These are phyloP conservation scores for Venustampulla echinocandica DNA, from an alignment of 495 filamentous ascomycete genomes.

Conservation along the genomic window DNA sequence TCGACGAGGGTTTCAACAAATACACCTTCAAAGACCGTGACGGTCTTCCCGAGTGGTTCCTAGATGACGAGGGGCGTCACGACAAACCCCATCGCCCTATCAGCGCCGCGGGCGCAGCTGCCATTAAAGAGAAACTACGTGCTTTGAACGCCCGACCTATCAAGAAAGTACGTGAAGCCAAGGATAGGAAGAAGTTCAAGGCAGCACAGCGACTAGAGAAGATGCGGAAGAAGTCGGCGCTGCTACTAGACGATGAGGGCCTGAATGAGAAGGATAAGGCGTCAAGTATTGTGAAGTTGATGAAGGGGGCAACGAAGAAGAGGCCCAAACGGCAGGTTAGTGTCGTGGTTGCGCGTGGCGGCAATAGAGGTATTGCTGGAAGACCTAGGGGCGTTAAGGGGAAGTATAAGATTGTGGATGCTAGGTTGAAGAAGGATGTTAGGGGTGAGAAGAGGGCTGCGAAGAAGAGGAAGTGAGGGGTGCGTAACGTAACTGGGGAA, in stretches of 20 bases:
- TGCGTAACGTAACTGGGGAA: background rate
- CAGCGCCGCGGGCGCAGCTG: conserved; percentile 76
- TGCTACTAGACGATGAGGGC: conserved; percentile 78
- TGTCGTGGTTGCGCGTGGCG: conserved; percentile 80
- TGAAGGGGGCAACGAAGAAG: conserved; percentile 76
- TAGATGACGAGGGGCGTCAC: conserved; percentile 83
- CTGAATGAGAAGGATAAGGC: conserved; percentile 95
- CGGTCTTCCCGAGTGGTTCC: conserved; percentile 95
- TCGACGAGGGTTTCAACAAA: conserved; percentile 92
- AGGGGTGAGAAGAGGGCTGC: conserved; percentile 77
- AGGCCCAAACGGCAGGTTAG: conserved; percentile 76
- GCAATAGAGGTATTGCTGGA: conserved; percentile 74
- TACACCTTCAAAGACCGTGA: conserved; percentile 84
- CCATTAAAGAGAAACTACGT: conserved; percentile 92
- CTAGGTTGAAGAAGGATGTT: conserved; percentile 96
- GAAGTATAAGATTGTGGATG: conserved; percentile 97
- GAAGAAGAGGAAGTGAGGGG: conserved; percentile 47
- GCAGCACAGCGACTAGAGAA: conserved; percentile 85
- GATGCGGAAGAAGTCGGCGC: conserved; percentile 84
- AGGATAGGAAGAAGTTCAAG: conserved; percentile 94
- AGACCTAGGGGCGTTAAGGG: conserved; percentile 85
- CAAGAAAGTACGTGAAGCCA: conserved; percentile 97
- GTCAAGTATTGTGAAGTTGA: conserved; percentile 67
- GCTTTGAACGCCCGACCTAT: conserved; percentile 94
- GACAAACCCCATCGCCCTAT: conserved; percentile 79